phyloP scores from a whole-genome alignment of 2,329 filamentous ascomycete species.

The Xylaria sp. region DNA sequence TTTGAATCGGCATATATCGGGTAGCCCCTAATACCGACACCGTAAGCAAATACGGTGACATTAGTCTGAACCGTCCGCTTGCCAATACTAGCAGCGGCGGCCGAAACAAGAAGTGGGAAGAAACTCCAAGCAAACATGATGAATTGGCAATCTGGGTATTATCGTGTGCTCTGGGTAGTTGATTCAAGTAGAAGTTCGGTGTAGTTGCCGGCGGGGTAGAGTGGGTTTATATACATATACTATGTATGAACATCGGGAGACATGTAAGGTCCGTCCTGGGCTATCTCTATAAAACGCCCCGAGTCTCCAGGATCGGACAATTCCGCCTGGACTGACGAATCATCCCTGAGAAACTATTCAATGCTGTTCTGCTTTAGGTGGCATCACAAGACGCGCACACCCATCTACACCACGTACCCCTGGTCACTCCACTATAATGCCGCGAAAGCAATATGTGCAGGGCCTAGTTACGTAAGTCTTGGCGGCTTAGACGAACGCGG shows the following conservation, averaged over 20 bases:
- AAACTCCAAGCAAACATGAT: constrained; percentile 17
- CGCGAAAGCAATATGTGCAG: not conserved
- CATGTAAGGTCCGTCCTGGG: not conserved
- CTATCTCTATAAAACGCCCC: not conserved
- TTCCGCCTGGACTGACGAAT: not conserved
- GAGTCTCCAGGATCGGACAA: not conserved
- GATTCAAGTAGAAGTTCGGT: not conserved
- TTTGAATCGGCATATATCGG: constrained; percentile 2
- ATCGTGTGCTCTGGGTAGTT: constrained; percentile 4
- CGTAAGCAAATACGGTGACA: constrained; percentile 19
- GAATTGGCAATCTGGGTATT: not conserved
- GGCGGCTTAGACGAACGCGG: not conserved
- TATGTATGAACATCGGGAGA: constrained; percentile 2
- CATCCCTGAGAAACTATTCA: constrained; percentile 2
- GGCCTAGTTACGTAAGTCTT: constrained; percentile 7
- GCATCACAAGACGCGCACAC: constrained; percentile 13
- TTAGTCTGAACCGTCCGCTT: constrained; percentile 2
- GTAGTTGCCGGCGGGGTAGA: not conserved
- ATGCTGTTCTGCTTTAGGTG: not conserved
- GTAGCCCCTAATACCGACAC: constrained; percentile 20
- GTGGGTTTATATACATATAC: constrained; percentile 15
- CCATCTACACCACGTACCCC: constrained; percentile 14
- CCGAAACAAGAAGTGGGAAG: constrained; percentile 8
- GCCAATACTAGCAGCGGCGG: constrained; percentile 7
- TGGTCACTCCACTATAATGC: not conserved